Base-by-base conservation (phyloP, 352 stramenopile genomes). In the Pythium volutum region DNA sequence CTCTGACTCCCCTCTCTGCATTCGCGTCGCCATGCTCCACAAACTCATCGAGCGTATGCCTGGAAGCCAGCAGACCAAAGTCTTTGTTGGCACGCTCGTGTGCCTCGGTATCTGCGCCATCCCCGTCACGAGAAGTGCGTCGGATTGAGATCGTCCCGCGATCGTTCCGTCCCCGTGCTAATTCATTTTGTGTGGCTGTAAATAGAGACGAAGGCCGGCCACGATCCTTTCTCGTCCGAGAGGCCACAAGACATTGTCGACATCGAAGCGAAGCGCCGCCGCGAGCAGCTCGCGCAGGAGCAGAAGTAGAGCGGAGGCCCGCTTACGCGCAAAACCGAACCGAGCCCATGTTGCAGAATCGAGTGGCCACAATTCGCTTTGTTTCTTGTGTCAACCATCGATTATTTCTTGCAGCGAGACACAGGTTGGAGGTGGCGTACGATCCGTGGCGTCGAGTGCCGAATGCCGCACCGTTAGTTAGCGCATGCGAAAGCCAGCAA, bases 181-280 rank as follows among this genome's bases (percentile, higher is more conserved):
- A 36, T 47, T 4, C 25, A 16, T 16, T 3, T 27, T 41, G 45
- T 34, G 23, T 53, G 41, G 3, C 16, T 36, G 7, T 69, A 7
- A 55, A 34, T 54, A 91, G 81, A 90, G 61, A 88, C 80, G 62
- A 89, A 90, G 65, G 71, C 83, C 31, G 83, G 83, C 42, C 83
- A 93, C 80, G 85, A 93, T 54, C 75, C 91, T 39, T 93, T 93
- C 61, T 94, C 85, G 39, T 90, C 82, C 39, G 85, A 94, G 63
- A 84, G 86, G 71, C 85, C 85, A 36, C 83, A 91, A 64, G 83
- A 81, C 8, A 79, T 94, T 26, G 78, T 87, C 65, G 79, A 94
- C 45, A 71, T 75, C 52, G 83, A 94, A 64, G 49, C 82, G 38
- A 55, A 92, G 60, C 73, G 77, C 22, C 81, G 83, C 52, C 79